Percentiles rank a stretch among this genome's conserved stretches.
Evolutionary conservation across 2,329 filamentous ascomycete species (phyloP).

Genomic region (Chaetothyriales sp.): DNA sequence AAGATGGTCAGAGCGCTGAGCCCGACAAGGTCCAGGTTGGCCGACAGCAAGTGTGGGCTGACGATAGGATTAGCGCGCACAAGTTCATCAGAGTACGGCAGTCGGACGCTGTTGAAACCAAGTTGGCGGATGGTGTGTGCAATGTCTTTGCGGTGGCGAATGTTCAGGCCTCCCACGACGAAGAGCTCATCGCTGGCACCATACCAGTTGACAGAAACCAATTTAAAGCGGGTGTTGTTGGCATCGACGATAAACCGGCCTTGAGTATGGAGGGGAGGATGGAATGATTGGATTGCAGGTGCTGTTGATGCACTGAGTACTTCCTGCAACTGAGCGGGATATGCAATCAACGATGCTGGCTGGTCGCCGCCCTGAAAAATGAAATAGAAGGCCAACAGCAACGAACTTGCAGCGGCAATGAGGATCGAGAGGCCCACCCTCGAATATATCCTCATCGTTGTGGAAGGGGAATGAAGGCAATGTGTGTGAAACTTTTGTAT

Average conservation of each 20-base stretch:
- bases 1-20: slow-evolving; percentile 45
- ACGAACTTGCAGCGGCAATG: background rate
- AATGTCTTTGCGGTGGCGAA: slow-evolving; percentile 46
- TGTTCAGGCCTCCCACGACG: slow-evolving; percentile 48
- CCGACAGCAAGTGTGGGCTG: slow-evolving; percentile 35
- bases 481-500: no score
- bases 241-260: slow-evolving; percentile 49
- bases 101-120: slow-evolving; percentile 55
- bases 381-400: background rate
- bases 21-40: slow-evolving; percentile 46
- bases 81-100: slow-evolving; percentile 56
- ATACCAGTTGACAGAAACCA: slow-evolving; percentile 56
- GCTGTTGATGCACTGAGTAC: background rate
- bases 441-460: background rate
- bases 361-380: background rate
- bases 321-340: background rate
- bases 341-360: background rate
- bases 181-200: slow-evolving; percentile 53
- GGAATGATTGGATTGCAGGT: slow-evolving; percentile 16
- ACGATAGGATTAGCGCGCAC: slow-evolving; percentile 45
- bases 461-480: background rate
- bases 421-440: background rate
- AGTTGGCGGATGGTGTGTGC: slow-evolving; percentile 43
- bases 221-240: slow-evolving; percentile 42
- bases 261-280: slow-evolving; percentile 42